Conservation (phyloP, 306 rosid species). For the Medicago truncatula region DNA sequence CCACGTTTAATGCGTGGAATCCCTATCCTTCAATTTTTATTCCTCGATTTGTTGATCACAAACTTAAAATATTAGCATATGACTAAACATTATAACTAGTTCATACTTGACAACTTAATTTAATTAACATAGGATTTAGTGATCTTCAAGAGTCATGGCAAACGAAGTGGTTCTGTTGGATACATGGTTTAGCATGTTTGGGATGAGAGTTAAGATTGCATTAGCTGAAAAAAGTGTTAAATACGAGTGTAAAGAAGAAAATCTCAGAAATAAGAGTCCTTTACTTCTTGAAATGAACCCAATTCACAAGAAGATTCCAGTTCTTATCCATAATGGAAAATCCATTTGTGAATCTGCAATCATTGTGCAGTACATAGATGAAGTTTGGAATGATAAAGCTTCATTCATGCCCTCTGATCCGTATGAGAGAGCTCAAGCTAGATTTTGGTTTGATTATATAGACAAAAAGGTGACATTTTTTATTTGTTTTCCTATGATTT, state of each 20-base stretch:
- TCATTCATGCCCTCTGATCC: conserved; percentile 44
- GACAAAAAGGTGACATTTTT: conserved; percentile 46
- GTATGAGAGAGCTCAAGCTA: conserved; percentile 45
- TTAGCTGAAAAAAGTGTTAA: not conserved
- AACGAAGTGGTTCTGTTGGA: conserved; percentile 51
- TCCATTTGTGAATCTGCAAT: not conserved
- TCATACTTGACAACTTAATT: not conserved
- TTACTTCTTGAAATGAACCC: conserved; percentile 35
- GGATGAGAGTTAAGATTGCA: conserved; percentile 12
- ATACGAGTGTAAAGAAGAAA: not conserved
- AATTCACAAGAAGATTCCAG: not conserved
- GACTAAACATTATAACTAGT: not conserved
- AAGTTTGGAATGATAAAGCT: conserved; percentile 42
- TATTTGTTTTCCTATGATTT: not conserved
- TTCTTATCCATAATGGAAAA: too few species aligned
- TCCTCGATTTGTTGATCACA: too few species aligned
- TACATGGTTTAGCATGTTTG: conserved; percentile 43
- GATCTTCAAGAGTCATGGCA: too few species aligned
- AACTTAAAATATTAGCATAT: too few species aligned
- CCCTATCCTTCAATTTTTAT: too few species aligned
- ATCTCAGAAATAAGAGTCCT: not conserved
- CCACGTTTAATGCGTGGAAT: too few species aligned
- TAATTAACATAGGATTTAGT: too few species aligned
- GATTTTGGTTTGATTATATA: conserved; percentile 47
- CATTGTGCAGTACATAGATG: conserved; percentile 54